Evolutionary conservation across 164 flowering plant genomes (phyloP).

Genomic region (Vitis rotundifolia): DNA sequence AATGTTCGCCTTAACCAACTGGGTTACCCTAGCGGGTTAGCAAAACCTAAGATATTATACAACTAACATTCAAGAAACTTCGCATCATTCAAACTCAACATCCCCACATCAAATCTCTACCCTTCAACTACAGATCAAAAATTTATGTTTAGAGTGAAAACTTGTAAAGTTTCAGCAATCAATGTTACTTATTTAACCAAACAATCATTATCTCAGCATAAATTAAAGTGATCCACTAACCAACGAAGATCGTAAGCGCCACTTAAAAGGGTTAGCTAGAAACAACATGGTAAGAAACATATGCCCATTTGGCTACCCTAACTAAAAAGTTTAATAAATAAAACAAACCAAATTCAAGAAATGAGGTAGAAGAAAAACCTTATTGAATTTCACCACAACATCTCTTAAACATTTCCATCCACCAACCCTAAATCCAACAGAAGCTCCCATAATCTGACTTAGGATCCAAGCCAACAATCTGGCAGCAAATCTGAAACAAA

Average conservation of each 20-base stretch:
- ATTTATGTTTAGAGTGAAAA: not conserved
- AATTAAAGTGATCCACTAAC: not conserved
- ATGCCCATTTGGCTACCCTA: not conserved
- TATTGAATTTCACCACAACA: constrained; percentile 83
- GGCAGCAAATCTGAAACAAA: constrained; percentile 71
- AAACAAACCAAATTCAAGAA: not conserved
- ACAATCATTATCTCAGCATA: too few species aligned
- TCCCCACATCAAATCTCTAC: not conserved
- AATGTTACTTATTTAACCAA: not conserved
- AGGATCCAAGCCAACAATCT: constrained; percentile 81
- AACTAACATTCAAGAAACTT: too few species aligned
- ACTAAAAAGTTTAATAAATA: not conserved
- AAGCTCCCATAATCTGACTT: constrained; percentile 80
- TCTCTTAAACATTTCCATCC: constrained; percentile 97
- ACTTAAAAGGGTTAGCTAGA: not conserved
- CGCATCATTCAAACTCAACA: not conserved
- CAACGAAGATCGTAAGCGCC: not conserved
- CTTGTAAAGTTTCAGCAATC: not conserved
- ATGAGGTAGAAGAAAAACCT: constrained; percentile 46
- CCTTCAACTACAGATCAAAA: not conserved
- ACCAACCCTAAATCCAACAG: constrained; percentile 84
- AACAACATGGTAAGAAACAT: not conserved
- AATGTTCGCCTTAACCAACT: too few species aligned
- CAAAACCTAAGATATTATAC: too few species aligned
- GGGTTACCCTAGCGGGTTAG: too few species aligned